phyloP scores from a whole-genome alignment of 371 early-diverging fungal genomes.

The Mortierella polycephala region DNA sequence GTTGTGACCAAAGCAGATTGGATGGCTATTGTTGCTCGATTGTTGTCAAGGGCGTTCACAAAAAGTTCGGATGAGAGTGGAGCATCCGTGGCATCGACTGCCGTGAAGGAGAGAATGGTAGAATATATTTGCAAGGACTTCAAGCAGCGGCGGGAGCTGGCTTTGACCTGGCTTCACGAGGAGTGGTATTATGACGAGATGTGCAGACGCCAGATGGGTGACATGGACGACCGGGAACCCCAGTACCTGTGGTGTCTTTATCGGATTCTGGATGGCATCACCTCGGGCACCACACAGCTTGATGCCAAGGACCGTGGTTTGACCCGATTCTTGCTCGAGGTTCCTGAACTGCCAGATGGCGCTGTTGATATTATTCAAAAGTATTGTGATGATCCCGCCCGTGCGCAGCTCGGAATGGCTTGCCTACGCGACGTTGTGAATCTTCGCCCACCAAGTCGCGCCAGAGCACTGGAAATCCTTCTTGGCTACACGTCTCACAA shows the following conservation, averaged over 20 bases:
- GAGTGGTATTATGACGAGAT: constrained; percentile 51
- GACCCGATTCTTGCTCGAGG: constrained; percentile 48
- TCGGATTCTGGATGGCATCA: constrained; percentile 50
- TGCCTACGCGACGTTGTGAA: constrained; percentile 52
- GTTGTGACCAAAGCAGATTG: constrained; percentile 54
- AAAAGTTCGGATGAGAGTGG: constrained; percentile 11
- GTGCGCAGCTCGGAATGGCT: constrained; percentile 37
- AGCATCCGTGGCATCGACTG: constrained; percentile 4
- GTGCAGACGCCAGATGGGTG: constrained; percentile 24
- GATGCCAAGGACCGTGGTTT: constrained; percentile 48
- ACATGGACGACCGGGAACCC: constrained; percentile 43
- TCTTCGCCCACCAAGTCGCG: constrained; percentile 47
- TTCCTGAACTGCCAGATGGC: constrained; percentile 48
- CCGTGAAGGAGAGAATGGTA: constrained; percentile 45
- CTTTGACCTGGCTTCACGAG: constrained; percentile 52
- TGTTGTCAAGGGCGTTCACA: constrained; percentile 39
- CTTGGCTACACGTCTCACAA: constrained; percentile 39
- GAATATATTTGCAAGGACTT: constrained; percentile 47
- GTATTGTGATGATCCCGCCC: constrained; percentile 44
- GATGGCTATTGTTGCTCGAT: constrained; percentile 47
- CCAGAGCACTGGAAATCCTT: constrained; percentile 33
- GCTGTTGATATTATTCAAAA: constrained; percentile 52
- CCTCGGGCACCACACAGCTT: constrained; percentile 30
- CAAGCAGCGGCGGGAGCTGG: constrained; percentile 48
- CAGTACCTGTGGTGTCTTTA: constrained; percentile 55